Percentiles rank a stretch among this genome's conserved stretches.
Conservation (phyloP, 768 basidiomycete genomes). For the Suillus paluster region DNA sequence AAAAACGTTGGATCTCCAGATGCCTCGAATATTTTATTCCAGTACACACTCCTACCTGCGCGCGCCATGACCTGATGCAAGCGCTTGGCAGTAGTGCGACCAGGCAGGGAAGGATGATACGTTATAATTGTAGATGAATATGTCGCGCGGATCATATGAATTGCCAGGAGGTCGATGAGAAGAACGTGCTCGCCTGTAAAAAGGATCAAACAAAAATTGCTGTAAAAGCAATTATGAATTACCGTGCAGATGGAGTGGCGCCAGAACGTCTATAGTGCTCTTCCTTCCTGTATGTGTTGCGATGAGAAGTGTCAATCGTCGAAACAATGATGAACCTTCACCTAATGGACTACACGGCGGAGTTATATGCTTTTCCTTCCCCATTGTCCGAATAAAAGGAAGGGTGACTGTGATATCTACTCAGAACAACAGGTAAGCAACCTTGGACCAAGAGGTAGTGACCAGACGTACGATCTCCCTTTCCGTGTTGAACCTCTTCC, state of each 20-base stretch:
- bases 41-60: slow-evolving; percentile 37
- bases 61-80: slow-evolving; percentile 35
- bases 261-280: slow-evolving; percentile 9
- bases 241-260: not conserved
- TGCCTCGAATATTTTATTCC: slow-evolving; percentile 18
- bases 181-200: slow-evolving; percentile 25
- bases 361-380: slow-evolving; percentile 22
- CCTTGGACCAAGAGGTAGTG: not conserved
- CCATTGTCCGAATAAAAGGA: slow-evolving; percentile 43
- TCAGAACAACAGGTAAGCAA: slow-evolving; percentile 28
- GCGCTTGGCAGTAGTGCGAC: slow-evolving; percentile 31
- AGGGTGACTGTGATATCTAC: slow-evolving; percentile 34
- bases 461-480: not conserved
- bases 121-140: slow-evolving; percentile 37
- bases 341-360: not conserved
- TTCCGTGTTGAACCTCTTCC: slow-evolving; percentile 38
- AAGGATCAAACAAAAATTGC: not conserved
- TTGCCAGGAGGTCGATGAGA: slow-evolving; percentile 41
- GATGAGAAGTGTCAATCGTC: not conserved
- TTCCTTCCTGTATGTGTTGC: not conserved
- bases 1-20: slow-evolving; percentile 52
- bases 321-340: not conserved
- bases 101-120: slow-evolving; percentile 34
- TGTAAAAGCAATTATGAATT: not conserved
- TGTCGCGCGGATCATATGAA: slow-evolving; percentile 41